Evolutionary conservation across 2,329 filamentous ascomycete genomes (phyloP).

Genomic region (Alternaria atra): DNA sequence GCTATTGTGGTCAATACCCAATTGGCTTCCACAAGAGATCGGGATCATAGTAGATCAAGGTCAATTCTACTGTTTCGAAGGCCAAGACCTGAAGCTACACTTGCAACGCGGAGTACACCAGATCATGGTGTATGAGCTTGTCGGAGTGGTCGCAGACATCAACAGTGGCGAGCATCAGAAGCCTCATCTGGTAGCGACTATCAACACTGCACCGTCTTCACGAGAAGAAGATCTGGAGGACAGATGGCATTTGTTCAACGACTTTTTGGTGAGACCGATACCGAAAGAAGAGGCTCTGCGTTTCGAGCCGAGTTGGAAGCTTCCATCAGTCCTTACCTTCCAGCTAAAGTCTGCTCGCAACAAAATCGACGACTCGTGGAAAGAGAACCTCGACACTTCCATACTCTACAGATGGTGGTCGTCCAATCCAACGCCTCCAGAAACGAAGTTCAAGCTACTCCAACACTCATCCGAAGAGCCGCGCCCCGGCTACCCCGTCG

Average conservation of each 20-base stretch:
- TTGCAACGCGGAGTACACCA: slow-evolving; percentile 80
- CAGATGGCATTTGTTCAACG: slow-evolving; percentile 96
- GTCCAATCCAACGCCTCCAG: slow-evolving; percentile 50
- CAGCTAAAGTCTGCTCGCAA: slow-evolving; percentile 85
- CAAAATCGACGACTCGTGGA: slow-evolving; percentile 86
- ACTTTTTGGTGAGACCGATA: slow-evolving; percentile 88
- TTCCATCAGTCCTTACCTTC: slow-evolving; percentile 86
- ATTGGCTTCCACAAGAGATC: slow-evolving; percentile 93
- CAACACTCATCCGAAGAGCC: slow-evolving; percentile 70
- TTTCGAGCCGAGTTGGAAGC: slow-evolving; percentile 92
- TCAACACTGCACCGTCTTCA: slow-evolving; percentile 80
- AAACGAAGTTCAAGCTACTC: slow-evolving; percentile 69
- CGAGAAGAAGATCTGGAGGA: slow-evolving; percentile 66
- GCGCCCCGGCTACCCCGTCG: slow-evolving; percentile 76
- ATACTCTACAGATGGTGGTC: slow-evolving; percentile 80
- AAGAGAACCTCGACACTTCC: slow-evolving; percentile 80
- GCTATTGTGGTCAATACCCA: slow-evolving; percentile 85
- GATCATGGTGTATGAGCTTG: slow-evolving; percentile 88
- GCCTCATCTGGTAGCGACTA: slow-evolving; percentile 87
- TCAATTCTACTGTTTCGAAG: slow-evolving; percentile 95
- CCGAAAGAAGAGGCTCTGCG: slow-evolving; percentile 83
- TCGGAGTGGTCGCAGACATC: slow-evolving; percentile 90
- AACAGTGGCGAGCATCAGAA: slow-evolving; percentile 86
- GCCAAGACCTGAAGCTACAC: slow-evolving; percentile 83
- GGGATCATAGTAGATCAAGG: slow-evolving; percentile 89